These are phyloP conservation scores for Saccharomycopsis phalli DNA, from an alignment of 1,139 yeast genomes.

Conservation along the genomic window DNA sequence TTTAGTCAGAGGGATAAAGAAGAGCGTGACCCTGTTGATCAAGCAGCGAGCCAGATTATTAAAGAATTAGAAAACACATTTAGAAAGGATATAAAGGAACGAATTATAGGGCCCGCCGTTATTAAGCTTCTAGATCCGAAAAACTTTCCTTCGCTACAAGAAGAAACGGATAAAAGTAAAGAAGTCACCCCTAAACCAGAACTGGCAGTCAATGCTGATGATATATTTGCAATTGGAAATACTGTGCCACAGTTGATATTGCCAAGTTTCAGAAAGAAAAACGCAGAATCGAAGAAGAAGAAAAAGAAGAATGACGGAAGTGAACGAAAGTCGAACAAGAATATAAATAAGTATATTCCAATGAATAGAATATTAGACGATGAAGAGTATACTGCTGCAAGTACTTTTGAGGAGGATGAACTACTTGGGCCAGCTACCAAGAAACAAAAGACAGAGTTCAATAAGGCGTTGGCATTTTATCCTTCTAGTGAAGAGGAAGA, in stretches of 20 bases:
- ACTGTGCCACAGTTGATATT: constrained; percentile 26
- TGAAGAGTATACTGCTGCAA: constrained; percentile 29
- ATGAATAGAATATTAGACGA: constrained; percentile 37
- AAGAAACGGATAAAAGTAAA: constrained; percentile 4
- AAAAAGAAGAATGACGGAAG: constrained; percentile 22
- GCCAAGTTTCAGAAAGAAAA: constrained; percentile 44
- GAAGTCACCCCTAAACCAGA: constrained; percentile 6
- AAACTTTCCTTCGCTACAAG: constrained; percentile 37
- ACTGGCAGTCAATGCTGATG: constrained; percentile 12
- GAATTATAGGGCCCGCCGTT: constrained; percentile 64
- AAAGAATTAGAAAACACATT: constrained; percentile 59
- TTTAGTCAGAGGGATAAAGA: constrained; percentile 4
- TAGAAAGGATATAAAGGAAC: constrained; percentile 65
- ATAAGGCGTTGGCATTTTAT: constrained; percentile 4
- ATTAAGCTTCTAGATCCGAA: constrained; percentile 54
- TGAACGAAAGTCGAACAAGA: constrained; percentile 18
- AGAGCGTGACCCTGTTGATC: constrained; percentile 16
- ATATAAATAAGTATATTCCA: constrained; percentile 36
- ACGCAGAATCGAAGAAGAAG: constrained; percentile 22
- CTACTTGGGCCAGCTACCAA: constrained; percentile 7
- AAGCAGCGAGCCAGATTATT: constrained; percentile 46
- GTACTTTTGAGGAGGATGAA: constrained; percentile 20
- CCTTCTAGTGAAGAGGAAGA: constrained; percentile 20
- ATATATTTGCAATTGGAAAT: constrained; percentile 20
- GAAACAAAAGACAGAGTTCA: constrained; percentile 3